Evolutionary conservation across 768 basidiomycete genomes (phyloP), one percentile per base, ranked within the genome.

Genomic region (Leccinum olivaceopallidum): DNA sequence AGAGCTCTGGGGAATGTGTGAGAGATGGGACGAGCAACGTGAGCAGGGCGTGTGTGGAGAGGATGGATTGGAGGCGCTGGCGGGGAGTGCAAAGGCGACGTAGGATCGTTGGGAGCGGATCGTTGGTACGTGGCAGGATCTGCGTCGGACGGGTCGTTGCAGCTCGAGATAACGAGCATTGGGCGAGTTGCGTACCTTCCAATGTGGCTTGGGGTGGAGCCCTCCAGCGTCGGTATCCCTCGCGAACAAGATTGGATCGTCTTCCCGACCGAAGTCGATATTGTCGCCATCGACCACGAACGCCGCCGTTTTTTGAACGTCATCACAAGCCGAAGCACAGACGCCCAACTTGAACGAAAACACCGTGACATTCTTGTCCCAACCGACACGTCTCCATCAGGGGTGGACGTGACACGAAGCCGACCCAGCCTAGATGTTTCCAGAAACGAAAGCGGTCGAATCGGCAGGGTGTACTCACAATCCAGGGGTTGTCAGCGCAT

Each of bases 51-150:
- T 67, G 52, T 0, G 85, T 82, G 6, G 79, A 78, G 14, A 95
- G 78, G 51, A 94, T 82, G 6, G 79, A 78, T 62, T 89, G 86
- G n/a, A 92, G 76, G 13, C 90, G 83, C n/a, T 77, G 72, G 37
- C 58, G 62, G 16, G 26, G 26, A 26, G 26, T 26, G 26, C 26
- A 26, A 26, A 26, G 26, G 26, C 26, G 26, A 26, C 4, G 26
- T 4, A 26, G 0, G 26, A 26, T 26, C 26, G 26, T 26, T 26
- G 26, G 26, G 26, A 26, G 26, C 26, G 4, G 26, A 26, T 26
- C 26, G 26, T 1, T 26, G 26, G 26, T 26, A 26, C 4, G 26
- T 26, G 26, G 26, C 26, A 26, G 26, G 26, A 26, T 26, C 26
- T 26, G 26, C 4, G 26, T 16, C 4, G 20, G 2, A 1, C 2